Conservation (phyloP, 2,329 filamentous ascomycete species). For the Verticillium isaacii region DNA sequence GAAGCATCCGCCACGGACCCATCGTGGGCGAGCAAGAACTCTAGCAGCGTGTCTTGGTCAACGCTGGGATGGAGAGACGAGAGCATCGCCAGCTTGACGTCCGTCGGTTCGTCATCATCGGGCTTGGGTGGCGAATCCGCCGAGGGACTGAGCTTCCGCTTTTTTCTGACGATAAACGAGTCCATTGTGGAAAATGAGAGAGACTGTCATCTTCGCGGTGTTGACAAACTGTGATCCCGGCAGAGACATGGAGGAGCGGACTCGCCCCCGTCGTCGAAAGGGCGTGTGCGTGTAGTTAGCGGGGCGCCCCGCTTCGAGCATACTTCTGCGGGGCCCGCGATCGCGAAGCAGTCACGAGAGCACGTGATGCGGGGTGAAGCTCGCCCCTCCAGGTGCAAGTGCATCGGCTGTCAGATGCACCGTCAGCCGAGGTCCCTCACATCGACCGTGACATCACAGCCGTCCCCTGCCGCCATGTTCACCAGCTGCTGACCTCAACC, state of each 20-base stretch:
- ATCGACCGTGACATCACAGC: constrained; percentile 2
- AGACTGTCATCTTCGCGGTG: not conserved
- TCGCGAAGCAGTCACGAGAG: not conserved
- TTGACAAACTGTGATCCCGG: not conserved
- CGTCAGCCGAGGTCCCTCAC: not conserved
- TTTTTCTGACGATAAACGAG: constrained; percentile 49
- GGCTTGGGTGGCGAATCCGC: constrained; percentile 3
- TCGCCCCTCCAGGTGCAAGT: not conserved
- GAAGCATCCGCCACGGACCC: constrained; percentile 69
- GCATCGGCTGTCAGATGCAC: not conserved
- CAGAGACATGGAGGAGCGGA: not conserved
- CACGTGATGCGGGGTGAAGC: not conserved
- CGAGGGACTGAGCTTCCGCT: constrained; percentile 38
- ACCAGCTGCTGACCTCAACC: not conserved
- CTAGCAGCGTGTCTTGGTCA: constrained; percentile 65
- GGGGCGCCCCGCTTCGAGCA: not conserved
- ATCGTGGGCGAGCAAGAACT: constrained; percentile 71
- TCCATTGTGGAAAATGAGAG: constrained; percentile 40
- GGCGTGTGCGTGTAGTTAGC: not conserved
- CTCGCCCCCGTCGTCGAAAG: not conserved
- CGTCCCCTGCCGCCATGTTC: not conserved
- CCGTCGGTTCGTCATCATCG: constrained; percentile 68
- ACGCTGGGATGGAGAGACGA: constrained; percentile 67
- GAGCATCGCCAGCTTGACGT: constrained; percentile 81
- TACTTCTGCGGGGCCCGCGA: not conserved